Conservation (phyloP, 805 yeast species). For the Candida vartiovaarae region DNA sequence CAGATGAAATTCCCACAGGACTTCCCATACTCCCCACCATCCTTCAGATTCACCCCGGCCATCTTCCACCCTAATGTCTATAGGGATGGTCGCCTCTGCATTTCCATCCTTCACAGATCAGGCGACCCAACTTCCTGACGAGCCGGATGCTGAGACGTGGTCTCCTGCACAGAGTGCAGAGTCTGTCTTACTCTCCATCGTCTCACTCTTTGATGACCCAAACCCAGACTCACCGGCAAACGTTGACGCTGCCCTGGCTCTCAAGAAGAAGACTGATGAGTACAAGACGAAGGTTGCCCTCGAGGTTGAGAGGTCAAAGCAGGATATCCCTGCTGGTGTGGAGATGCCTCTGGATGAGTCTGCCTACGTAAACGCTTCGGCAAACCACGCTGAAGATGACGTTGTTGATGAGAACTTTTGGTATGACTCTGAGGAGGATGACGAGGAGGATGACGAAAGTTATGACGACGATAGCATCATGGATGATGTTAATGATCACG, state of each 20-base stretch:
- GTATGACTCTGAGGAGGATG: conserved; percentile 58
- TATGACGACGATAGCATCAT: conserved; percentile 46
- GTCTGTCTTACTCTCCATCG: conserved; percentile 80
- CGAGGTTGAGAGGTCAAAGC: conserved; percentile 78
- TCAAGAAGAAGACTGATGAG: conserved; percentile 64
- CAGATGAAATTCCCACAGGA: conserved; percentile 90
- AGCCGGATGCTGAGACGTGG: conserved; percentile 93
- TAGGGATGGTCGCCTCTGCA: conserved; percentile 88
- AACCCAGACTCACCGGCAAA: conserved; percentile 92
- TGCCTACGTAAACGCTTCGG: conserved; percentile 38
- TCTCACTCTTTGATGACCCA: conserved; percentile 89
- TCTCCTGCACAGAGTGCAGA: conserved; percentile 91
- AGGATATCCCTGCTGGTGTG: conserved; percentile 83
- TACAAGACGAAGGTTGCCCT: conserved; percentile 69
- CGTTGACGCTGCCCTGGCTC: conserved; percentile 90
- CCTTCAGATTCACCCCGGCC: conserved; percentile 86
- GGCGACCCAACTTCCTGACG: conserved; percentile 89
- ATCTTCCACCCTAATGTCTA: conserved; percentile 95
- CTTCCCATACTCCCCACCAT: conserved; percentile 90
- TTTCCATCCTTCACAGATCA: conserved; percentile 84
- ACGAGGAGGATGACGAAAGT: conserved; percentile 45
- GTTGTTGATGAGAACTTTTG: conserved; percentile 77
- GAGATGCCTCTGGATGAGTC: conserved; percentile 67
- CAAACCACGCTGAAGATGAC: conserved; percentile 37
- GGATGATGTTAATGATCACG: conserved; percentile 48